A percentile compares a stretch with the other conserved stretches of the same genome.
Conservation (phyloP, 1,284 basidiomycete species). For the Apiotrichum brassicae region DNA sequence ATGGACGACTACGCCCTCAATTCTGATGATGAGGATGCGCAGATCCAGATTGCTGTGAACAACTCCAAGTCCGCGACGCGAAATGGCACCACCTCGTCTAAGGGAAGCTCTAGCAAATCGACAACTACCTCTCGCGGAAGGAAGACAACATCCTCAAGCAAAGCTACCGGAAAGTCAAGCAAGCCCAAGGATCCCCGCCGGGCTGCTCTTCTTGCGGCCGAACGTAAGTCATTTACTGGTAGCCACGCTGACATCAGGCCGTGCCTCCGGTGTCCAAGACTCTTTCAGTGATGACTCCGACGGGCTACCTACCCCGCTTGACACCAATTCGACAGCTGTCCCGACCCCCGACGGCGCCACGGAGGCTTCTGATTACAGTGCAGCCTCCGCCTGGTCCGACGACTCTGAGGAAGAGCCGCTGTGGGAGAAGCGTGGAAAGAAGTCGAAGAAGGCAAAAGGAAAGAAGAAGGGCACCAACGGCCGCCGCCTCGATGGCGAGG, state of each 20-base stretch:
- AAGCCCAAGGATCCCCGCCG: too few species aligned
- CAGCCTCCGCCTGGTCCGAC: constrained; percentile 9
- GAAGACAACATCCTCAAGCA: too few species aligned
- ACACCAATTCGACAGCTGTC: not conserved
- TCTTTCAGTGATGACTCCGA: too few species aligned
- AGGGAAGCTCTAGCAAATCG: not conserved
- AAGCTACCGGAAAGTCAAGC: too few species aligned
- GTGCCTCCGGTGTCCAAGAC: too few species aligned
- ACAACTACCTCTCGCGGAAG: not conserved
- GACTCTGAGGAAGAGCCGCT: not conserved
- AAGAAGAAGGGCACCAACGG: constrained; percentile 10
- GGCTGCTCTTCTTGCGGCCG: too few species aligned
- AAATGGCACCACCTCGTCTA: not conserved
- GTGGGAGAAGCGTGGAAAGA: not conserved
- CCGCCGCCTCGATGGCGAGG: constrained; percentile 16
- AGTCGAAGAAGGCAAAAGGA: not conserved
- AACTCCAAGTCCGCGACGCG: constrained; percentile 5
- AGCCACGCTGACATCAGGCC: too few species aligned
- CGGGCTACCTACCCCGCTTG: not conserved
- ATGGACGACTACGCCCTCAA: constrained; percentile 24
- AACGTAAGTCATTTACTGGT: constrained; percentile 12
- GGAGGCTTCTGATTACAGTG: not conserved
- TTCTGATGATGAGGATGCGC: constrained; percentile 27
- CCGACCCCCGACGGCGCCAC: not conserved
- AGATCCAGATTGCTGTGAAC: constrained; percentile 18